A percentile compares a stretch with the other conserved stretches of the same genome.
These are phyloP conservation scores for Berkeleyomyces rouxiae DNA, from an alignment of 2,329 filamentous ascomycete species.

Conservation along the genomic window DNA sequence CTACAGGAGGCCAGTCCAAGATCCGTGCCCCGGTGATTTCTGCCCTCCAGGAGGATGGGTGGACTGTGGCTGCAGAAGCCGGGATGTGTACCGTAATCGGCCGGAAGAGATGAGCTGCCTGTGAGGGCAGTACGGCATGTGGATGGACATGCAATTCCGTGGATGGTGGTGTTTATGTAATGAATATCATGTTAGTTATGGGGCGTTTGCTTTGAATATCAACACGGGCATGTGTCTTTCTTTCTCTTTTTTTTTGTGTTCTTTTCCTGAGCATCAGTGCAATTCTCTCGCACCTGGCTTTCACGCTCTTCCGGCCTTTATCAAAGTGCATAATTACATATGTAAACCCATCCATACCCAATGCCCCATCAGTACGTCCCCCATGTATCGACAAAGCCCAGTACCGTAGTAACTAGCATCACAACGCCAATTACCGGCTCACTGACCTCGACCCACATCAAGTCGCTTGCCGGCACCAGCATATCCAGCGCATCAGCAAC, in stretches of 20 bases:
- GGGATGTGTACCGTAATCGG: slow-evolving; percentile 50
- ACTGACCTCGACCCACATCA: slow-evolving; percentile 42
- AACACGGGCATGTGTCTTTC: too few relatives aligned
- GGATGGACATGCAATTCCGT: background rate
- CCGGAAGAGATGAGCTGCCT: background rate
- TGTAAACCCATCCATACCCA: too few relatives aligned
- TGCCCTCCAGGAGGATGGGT: slow-evolving; percentile 60
- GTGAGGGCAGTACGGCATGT: background rate
- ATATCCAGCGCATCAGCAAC: slow-evolving; percentile 45
- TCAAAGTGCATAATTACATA: too few relatives aligned
- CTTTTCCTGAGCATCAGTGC: too few relatives aligned
- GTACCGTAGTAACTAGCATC: slow-evolving; percentile 44
- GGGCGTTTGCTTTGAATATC: too few relatives aligned
- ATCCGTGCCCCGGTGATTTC: slow-evolving; percentile 67
- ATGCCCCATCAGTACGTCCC: slow-evolving; percentile 23
- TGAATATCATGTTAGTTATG: background rate
- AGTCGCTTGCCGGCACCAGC: slow-evolving; percentile 38
- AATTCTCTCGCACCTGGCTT: too few relatives aligned
- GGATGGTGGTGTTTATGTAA: background rate
- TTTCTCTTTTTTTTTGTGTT: too few relatives aligned
- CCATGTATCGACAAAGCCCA: slow-evolving; percentile 48
- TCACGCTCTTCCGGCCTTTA: too few relatives aligned
- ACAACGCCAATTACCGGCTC: slow-evolving; percentile 36
- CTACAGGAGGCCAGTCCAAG: slow-evolving; percentile 54
- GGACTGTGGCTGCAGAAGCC: slow-evolving; percentile 59